Evolutionary conservation across 768 basidiomycete genomes (phyloP).

Genomic region (Mycena leptocephala): DNA sequence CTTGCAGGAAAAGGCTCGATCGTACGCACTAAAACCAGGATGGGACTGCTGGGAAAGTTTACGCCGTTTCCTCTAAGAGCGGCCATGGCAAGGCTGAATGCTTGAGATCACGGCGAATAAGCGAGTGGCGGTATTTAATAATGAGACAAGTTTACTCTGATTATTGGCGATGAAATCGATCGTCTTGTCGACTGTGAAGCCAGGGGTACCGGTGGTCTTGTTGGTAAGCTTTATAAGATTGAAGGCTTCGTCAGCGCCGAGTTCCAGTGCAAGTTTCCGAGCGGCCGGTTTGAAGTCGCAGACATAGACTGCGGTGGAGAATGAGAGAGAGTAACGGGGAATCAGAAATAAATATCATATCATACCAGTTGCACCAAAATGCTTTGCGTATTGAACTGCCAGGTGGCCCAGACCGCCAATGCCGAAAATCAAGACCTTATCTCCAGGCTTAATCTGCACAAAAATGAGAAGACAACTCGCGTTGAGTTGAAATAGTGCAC

Average conservation of each 20-base stretch:
- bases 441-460: constrained; percentile 10
- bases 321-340: background rate
- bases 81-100: constrained; percentile 24
- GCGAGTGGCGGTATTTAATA: too few relatives aligned
- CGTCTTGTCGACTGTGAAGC: constrained; percentile 39
- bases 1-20: too few relatives aligned
- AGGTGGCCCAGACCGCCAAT: constrained; percentile 34
- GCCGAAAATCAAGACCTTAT: constrained; percentile 36
- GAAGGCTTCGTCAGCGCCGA: constrained; percentile 41
- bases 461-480: background rate
- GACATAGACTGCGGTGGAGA: constrained; percentile 35
- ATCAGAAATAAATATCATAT: too few relatives aligned
- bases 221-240: constrained; percentile 33
- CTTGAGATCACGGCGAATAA: too few relatives aligned
- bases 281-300: constrained; percentile 39
- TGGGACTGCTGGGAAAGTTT: constrained; percentile 16
- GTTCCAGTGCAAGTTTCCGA: constrained; percentile 37
- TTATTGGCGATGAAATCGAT: constrained; percentile 41
- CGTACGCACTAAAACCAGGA: constrained; percentile 22
- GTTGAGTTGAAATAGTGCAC: background rate
- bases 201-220: constrained; percentile 4
- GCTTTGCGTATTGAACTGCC: constrained; percentile 40
- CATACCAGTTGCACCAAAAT: constrained; percentile 40
- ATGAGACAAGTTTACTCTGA: too few relatives aligned
- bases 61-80: constrained; percentile 24